Percentiles rank a stretch among this genome's conserved stretches.
These are phyloP conservation scores for Cyclospora cayetanensis DNA, from an alignment of 169 alveolate species.

Conservation along the genomic window DNA sequence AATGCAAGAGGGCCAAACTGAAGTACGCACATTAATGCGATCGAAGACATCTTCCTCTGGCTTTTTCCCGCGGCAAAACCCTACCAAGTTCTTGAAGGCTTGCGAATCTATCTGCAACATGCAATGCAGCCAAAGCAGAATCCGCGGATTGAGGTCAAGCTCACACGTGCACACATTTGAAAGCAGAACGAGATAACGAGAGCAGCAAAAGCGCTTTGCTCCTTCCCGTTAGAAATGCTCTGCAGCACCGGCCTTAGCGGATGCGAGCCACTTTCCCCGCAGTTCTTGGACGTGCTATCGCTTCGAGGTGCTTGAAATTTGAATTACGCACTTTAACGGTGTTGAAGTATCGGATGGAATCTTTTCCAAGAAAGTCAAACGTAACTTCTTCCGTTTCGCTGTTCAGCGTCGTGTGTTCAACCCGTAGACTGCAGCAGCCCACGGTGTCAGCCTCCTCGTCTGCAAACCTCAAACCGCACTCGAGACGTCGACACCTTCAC, in stretches of 20 bases:
- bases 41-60: constrained; percentile 94
- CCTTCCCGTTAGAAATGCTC: too few species aligned
- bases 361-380: constrained; percentile 97
- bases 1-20: background rate
- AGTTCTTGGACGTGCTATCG: too few species aligned
- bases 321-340: constrained; percentile 92
- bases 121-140: background rate
- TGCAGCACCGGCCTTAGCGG: too few species aligned
- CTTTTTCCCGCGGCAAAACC: constrained; percentile 89
- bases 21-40: constrained; percentile 79
- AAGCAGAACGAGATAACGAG: too few species aligned
- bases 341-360: constrained; percentile 96
- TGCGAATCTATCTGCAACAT: constrained; percentile 80
- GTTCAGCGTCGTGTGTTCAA: constrained; percentile 93
- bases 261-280: too few species aligned
- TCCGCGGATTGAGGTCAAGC: too few species aligned
- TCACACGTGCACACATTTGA: too few species aligned
- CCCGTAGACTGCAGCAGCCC: constrained; percentile 99
- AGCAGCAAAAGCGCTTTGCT: too few species aligned
- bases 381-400: constrained; percentile 76
- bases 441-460: constrained; percentile 99
- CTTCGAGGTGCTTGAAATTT: background rate
- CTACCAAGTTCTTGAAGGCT: constrained; percentile 85
- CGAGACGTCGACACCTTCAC: too few species aligned
- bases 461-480: too few species aligned